Conservation (phyloP, 2,329 filamentous ascomycete species). For the Apiospora sp. region DNA sequence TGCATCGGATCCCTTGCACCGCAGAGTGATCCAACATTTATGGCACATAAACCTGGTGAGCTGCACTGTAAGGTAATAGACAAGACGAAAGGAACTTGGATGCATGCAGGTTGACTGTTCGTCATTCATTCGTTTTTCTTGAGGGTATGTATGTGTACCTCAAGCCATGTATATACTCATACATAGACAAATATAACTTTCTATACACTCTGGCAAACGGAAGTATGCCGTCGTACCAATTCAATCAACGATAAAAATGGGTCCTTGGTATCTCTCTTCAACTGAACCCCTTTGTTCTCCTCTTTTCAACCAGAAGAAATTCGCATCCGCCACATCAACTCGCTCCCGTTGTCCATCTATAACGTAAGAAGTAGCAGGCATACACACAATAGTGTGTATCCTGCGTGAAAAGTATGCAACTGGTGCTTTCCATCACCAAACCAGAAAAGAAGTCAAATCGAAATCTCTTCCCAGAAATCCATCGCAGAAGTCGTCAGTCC, state of each 20-base stretch:
- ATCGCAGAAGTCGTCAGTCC: slow-evolving; percentile 10
- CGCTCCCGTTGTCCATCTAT: not conserved
- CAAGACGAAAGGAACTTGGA: not conserved
- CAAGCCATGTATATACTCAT: slow-evolving; percentile 7
- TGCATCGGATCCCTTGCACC: not conserved
- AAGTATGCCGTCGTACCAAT: not conserved
- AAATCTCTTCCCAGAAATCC: not conserved
- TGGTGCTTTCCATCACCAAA: slow-evolving; percentile 14
- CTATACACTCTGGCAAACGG: not conserved
- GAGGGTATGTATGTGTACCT: not conserved
- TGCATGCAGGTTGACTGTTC: not conserved
- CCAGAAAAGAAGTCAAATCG: slow-evolving; percentile 7
- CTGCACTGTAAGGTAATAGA: not conserved
- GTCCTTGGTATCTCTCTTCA: slow-evolving; percentile 13
- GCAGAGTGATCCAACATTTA: too few relatives aligned
- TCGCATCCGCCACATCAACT: not conserved
- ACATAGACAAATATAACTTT: slow-evolving; percentile 13
- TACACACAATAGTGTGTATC: not conserved
- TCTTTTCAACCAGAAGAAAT: not conserved
- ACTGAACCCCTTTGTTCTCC: not conserved
- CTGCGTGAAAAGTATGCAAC: not conserved
- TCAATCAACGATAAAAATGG: not conserved
- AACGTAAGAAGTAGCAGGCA: not conserved
- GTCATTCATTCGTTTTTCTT: not conserved
- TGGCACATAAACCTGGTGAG: too few relatives aligned